These are phyloP conservation scores for Phytophthora fragariae DNA, from an alignment of 352 stramenopile species.

Conservation along the genomic window DNA sequence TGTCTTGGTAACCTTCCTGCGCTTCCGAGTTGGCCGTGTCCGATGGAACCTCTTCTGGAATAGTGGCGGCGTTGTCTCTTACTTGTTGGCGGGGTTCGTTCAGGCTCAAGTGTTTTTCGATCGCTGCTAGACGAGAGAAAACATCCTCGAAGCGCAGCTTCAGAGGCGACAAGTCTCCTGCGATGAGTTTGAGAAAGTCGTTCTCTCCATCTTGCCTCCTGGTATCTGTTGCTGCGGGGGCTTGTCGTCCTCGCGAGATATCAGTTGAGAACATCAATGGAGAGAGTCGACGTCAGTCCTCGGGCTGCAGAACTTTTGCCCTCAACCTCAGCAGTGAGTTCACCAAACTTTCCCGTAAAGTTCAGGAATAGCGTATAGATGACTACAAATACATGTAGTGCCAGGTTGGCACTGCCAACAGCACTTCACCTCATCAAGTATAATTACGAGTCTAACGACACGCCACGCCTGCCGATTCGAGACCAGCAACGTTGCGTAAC, in stretches of 20 bases:
- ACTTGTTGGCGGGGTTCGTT: constrained; percentile 4
- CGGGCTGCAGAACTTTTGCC: neutral
- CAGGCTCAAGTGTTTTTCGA: constrained; percentile 43
- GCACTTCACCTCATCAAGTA: no score
- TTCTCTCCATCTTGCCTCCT: constrained; percentile 31
- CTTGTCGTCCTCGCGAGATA: constrained; percentile 6
- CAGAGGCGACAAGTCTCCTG: constrained; percentile 57
- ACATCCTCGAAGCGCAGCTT: constrained; percentile 62
- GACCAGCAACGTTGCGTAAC: no score
- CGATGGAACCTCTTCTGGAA: neutral
- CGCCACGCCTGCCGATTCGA: no score
- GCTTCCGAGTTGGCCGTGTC: neutral
- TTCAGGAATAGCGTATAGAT: neutral
- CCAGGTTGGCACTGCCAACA: no score
- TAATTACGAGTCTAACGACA: no score
- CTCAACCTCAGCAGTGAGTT: neutral
- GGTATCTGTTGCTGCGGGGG: constrained; percentile 1
- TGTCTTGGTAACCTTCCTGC: neutral
- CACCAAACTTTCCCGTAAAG: neutral
- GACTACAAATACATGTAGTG: neutral
- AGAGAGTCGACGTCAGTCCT: neutral
- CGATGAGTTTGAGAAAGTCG: constrained; percentile 55
- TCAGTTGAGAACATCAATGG: constrained; percentile 23
- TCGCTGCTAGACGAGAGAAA: constrained; percentile 50
- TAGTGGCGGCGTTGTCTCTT: neutral